Evolutionary conservation across 768 basidiomycete genomes (phyloP).

Genomic region (Amanita rimosa): DNA sequence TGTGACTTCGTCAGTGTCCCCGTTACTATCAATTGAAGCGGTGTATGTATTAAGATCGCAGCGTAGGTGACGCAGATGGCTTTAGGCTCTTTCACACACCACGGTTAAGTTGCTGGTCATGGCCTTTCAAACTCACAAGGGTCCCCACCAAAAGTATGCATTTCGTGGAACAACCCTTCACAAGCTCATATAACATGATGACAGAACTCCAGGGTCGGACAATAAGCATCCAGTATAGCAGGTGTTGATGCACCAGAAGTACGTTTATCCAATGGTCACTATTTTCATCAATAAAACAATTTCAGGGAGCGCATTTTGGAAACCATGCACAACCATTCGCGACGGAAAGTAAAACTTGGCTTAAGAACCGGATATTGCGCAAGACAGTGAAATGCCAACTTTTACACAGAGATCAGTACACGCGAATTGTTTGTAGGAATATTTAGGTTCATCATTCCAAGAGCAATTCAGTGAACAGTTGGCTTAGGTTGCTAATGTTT

Average conservation of each 20-base stretch:
- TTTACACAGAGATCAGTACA: constrained; percentile 72
- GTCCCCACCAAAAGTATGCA: too few relatives aligned
- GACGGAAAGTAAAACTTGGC: constrained; percentile 66
- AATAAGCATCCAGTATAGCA: constrained; percentile 77
- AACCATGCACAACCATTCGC: constrained; percentile 61
- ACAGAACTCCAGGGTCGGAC: constrained; percentile 72
- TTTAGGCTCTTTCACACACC: constrained; percentile 23
- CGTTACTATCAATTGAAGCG: neutral
- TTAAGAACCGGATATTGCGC: constrained; percentile 44
- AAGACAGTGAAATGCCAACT: constrained; percentile 63
- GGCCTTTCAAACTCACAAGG: too few relatives aligned
- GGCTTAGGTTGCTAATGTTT: constrained; percentile 55
- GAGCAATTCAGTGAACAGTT: neutral
- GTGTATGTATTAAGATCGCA: constrained; percentile 14
- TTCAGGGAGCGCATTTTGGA: constrained; percentile 76
- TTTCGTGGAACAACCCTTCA: too few relatives aligned
- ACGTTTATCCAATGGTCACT: constrained; percentile 3
- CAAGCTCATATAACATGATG: neutral
- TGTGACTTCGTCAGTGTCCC: constrained; percentile 56
- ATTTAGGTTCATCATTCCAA: neutral
- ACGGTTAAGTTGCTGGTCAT: too few relatives aligned
- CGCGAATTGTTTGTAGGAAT: constrained; percentile 51
- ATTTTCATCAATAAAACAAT: neutral
- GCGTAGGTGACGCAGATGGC: constrained; percentile 83
- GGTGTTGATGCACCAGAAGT: constrained; percentile 94